phyloP scores from a whole-genome alignment of 202 grass and related monocot genomes.

The Eragrostis tef region DNA sequence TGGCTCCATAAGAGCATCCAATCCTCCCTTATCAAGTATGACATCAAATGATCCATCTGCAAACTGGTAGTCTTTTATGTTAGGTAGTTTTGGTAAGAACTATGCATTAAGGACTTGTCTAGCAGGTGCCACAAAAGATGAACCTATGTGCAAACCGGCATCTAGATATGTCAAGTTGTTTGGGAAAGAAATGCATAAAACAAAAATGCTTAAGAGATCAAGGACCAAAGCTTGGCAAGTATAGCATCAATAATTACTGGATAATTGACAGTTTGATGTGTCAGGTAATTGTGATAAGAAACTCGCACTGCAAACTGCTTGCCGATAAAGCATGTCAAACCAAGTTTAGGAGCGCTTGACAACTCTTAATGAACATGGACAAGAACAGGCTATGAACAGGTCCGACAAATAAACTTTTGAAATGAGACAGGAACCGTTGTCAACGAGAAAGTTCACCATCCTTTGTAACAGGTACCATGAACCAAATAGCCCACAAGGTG shows the following conservation, averaged over 20 bases:
- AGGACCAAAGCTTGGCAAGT: neutral
- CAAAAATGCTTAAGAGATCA: neutral
- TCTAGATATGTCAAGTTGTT: slow-evolving; percentile 17
- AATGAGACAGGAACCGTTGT: neutral
- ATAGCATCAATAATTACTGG: neutral
- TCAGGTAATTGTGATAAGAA: neutral
- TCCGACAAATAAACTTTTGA: neutral
- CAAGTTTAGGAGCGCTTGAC: neutral
- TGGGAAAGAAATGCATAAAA: neutral
- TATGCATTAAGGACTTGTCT: slow-evolving; percentile 3
- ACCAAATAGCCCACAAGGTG: neutral
- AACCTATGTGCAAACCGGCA: neutral
- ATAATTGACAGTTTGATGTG: neutral
- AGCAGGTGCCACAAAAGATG: neutral
- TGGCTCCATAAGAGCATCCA: slow-evolving; percentile 98
- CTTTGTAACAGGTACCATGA: neutral
- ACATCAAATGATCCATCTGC: slow-evolving; percentile 77
- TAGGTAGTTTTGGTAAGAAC: slow-evolving; percentile 33
- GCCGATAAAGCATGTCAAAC: neutral
- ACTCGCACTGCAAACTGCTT: neutral
- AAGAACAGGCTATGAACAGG: slow-evolving; percentile 5
- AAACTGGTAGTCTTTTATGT: slow-evolving; percentile 61
- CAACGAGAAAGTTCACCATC: neutral
- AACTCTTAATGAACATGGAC: neutral
- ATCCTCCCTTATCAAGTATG: slow-evolving; percentile 95